phyloP scores from a whole-genome alignment of 2,329 filamentous ascomycete genomes.

The Fusarium goolgardi region DNA sequence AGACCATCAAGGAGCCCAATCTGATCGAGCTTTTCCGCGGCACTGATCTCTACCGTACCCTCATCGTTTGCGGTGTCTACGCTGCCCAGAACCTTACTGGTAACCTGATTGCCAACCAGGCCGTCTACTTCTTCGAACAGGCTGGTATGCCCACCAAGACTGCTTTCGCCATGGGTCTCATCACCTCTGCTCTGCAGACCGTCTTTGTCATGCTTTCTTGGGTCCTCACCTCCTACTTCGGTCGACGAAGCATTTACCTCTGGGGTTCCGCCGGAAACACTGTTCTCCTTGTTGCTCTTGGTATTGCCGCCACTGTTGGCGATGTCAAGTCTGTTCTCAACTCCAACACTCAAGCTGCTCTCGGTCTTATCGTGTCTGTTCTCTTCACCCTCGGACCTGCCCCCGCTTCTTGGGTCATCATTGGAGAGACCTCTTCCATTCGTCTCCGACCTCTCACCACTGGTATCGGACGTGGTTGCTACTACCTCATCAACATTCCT shows the following conservation, averaged over 20 bases:
- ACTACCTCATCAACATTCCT: slow-evolving; percentile 74
- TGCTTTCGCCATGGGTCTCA: slow-evolving; percentile 71
- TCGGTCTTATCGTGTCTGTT: slow-evolving; percentile 74
- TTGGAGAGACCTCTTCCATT: slow-evolving; percentile 73
- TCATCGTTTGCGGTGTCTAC: slow-evolving; percentile 68
- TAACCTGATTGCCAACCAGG: slow-evolving; percentile 71
- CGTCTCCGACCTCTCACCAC: slow-evolving; percentile 74
- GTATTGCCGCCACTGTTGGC: slow-evolving; percentile 67
- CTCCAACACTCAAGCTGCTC: slow-evolving; percentile 67
- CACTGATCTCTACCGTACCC: slow-evolving; percentile 64
- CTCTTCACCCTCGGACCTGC: slow-evolving; percentile 72
- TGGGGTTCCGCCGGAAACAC: slow-evolving; percentile 68
- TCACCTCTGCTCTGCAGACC: slow-evolving; percentile 71
- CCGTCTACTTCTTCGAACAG: slow-evolving; percentile 70
- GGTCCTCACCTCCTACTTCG: slow-evolving; percentile 72
- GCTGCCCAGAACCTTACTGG: slow-evolving; percentile 69
- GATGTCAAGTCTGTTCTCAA: slow-evolving; percentile 50
- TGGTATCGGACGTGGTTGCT: slow-evolving; percentile 70
- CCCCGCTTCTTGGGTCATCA: slow-evolving; percentile 74
- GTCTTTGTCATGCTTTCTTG: slow-evolving; percentile 75
- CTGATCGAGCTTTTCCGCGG: slow-evolving; percentile 65
- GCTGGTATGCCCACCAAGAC: slow-evolving; percentile 66
- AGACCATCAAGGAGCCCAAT: slow-evolving; percentile 56
- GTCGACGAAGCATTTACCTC: slow-evolving; percentile 73
- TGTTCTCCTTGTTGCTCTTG: slow-evolving; percentile 66